These are phyloP conservation scores for Citropsis articulata DNA, from an alignment of 345 rosid genomes.

Conservation along the genomic window DNA sequence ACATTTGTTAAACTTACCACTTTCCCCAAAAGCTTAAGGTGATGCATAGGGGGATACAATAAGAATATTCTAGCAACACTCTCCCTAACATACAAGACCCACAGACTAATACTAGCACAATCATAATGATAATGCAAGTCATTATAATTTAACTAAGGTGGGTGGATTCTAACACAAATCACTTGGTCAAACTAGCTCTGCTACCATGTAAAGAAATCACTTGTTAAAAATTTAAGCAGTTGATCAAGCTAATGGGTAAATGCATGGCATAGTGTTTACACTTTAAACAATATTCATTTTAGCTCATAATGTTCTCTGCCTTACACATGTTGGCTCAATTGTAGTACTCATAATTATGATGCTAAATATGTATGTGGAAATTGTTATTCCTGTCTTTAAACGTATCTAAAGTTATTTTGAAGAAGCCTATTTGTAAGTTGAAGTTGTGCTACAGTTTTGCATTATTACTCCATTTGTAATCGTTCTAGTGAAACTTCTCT, in stretches of 20 bases:
- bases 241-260: background rate
- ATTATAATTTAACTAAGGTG: background rate
- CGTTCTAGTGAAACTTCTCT: conserved; percentile 16
- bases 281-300: background rate
- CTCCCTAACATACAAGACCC: background rate
- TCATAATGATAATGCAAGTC: background rate
- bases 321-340: background rate
- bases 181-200: background rate
- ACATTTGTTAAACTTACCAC: background rate
- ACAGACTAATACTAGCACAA: background rate
- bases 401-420: background rate
- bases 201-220: background rate
- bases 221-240: background rate
- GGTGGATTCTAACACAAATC: background rate
- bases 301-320: background rate
- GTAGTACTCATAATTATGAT: no score
- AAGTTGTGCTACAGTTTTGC: background rate
- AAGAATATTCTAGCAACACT: background rate
- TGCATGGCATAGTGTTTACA: background rate
- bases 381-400: background rate
- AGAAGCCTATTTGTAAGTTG: background rate
- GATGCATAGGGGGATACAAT: background rate
- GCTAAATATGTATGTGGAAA: background rate
- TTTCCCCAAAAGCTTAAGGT: background rate
- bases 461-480: background rate